Conservation (phyloP, 2,329 filamentous ascomycete genomes). For the Cercospora sesami region DNA sequence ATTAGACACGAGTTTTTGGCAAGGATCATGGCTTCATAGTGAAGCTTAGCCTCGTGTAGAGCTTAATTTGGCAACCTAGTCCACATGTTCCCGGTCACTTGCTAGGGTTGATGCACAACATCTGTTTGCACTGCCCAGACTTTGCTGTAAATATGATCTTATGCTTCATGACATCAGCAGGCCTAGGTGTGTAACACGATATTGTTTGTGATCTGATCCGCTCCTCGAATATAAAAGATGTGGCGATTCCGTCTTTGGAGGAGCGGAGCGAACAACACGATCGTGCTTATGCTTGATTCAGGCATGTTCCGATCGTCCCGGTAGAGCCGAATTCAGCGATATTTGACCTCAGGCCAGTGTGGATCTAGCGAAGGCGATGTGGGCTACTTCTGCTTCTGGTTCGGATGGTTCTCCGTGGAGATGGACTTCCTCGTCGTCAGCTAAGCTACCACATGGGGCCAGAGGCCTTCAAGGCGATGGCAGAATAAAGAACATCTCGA, state of each 20-base stretch:
- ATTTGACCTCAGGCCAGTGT: not conserved
- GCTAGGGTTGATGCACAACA: not conserved
- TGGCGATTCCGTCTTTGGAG: not conserved
- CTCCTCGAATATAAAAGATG: not conserved
- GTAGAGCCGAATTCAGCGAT: not conserved
- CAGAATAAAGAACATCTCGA: not conserved
- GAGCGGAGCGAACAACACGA: not conserved
- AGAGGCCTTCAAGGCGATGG: not conserved
- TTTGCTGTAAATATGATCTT: not conserved
- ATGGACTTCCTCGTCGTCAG: not conserved
- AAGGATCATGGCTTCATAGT: not conserved
- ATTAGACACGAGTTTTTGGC: not conserved
- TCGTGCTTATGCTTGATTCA: not conserved
- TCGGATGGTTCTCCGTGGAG: not conserved
- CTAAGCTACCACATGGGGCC: not conserved
- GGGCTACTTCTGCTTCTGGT: not conserved
- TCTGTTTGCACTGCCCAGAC: not conserved
- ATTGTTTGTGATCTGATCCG: not conserved
- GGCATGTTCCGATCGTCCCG: not conserved
- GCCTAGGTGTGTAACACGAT: not conserved
- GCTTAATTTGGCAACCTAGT: not conserved
- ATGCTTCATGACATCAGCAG: not conserved
- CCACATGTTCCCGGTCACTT: not conserved
- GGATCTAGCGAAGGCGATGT: not conserved
- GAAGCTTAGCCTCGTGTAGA: not conserved